Conservation (phyloP, 129 eudicot species). For the Centella asiatica region DNA sequence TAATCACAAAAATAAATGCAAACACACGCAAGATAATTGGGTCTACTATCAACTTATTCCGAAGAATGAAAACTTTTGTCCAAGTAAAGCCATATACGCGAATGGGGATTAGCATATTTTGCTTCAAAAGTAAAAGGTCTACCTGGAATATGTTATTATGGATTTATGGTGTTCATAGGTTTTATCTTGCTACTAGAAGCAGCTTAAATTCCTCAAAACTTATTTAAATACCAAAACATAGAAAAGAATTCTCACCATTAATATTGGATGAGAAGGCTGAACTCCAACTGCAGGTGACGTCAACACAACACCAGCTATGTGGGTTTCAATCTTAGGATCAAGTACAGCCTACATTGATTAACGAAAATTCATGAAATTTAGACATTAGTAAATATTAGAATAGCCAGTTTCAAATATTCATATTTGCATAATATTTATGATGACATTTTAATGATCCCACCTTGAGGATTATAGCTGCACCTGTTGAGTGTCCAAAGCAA, state of each 20-base stretch:
- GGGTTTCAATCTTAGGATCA: slow-evolving; percentile 55
- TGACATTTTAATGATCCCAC: slow-evolving; percentile 14
- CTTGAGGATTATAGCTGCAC: slow-evolving; percentile 88
- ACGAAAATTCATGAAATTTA: neutral
- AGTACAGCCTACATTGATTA: slow-evolving; percentile 45
- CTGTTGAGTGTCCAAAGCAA: slow-evolving; percentile 96
- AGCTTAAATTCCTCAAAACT: neutral
- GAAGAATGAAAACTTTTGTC: too few relatives aligned
- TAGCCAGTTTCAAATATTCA: neutral
- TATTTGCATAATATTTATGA: neutral
- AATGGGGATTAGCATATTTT: too few relatives aligned
- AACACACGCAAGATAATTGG: too few relatives aligned
- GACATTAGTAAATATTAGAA: neutral
- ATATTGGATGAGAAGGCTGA: slow-evolving; percentile 81
- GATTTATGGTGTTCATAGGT: too few relatives aligned
- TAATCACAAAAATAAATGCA: neutral
- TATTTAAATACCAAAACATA: neutral
- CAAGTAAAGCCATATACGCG: too few relatives aligned
- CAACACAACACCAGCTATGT: slow-evolving; percentile 51
- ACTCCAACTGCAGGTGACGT: slow-evolving; percentile 97
- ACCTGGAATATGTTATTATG: too few relatives aligned
- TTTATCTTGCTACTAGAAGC: too few relatives aligned
- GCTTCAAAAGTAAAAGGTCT: too few relatives aligned
- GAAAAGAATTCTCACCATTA: slow-evolving; percentile 27
- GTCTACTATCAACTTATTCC: too few relatives aligned